phyloP scores from a whole-genome alignment of 1,139 yeast species.

The Hemisphaericaspora lyxosophila region DNA sequence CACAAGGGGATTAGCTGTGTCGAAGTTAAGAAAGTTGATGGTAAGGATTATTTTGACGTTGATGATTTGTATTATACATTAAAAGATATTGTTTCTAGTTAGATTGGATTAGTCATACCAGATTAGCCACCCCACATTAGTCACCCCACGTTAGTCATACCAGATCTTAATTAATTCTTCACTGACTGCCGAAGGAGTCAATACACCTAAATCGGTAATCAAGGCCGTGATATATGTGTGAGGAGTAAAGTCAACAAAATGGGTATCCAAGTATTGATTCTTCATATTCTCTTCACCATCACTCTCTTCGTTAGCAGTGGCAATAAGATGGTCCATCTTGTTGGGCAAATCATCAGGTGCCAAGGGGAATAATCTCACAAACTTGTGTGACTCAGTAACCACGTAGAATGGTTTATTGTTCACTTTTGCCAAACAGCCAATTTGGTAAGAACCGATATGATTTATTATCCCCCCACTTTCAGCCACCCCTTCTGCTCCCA shows the following conservation, averaged over 20 bases:
- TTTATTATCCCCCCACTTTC: constrained; percentile 98
- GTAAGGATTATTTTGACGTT: constrained; percentile 34
- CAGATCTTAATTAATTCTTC: constrained; percentile 97
- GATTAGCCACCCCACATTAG: too few relatives aligned
- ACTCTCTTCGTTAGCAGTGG: constrained; percentile 29
- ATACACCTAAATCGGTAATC: constrained; percentile 92
- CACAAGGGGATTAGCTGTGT: constrained; percentile 48
- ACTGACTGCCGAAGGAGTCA: constrained; percentile 96
- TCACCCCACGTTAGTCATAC: constrained; percentile 91
- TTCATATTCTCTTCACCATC: constrained; percentile 17
- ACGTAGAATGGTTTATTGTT: constrained; percentile 93
- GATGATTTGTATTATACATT: constrained; percentile 22
- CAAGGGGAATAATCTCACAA: constrained; percentile 92
- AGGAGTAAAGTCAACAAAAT: constrained; percentile 84
- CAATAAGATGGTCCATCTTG: constrained; percentile 33
- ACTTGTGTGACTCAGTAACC: constrained; percentile 92
- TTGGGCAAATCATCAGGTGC: constrained; percentile 90
- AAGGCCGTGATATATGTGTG: constrained; percentile 94
- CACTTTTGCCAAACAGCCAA: constrained; percentile 88
- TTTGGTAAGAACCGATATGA: constrained; percentile 92
- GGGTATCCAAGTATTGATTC: constrained; percentile 39
- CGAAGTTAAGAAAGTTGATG: constrained; percentile 31
- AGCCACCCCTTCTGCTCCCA: constrained; percentile 99
- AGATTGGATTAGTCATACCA: constrained; percentile 72
- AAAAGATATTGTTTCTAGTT: constrained; percentile 6